Conservation (phyloP, 2,329 filamentous ascomycete species). For the Grosmannia serpens region DNA sequence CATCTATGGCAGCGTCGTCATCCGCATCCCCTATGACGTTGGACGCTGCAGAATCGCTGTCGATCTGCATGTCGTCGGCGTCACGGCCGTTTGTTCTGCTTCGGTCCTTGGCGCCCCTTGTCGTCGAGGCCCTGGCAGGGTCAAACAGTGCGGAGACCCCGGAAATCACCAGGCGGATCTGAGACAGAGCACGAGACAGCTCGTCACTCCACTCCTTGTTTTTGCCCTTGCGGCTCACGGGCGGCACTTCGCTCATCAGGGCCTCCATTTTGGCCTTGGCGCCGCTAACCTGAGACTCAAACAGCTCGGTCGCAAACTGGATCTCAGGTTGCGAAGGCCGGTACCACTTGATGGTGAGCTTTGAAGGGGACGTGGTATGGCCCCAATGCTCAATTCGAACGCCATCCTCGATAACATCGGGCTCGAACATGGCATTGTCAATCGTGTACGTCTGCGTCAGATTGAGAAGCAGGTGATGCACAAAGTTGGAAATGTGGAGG, state of each 20-base stretch:
- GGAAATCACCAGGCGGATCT: slow-evolving; percentile 79
- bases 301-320: slow-evolving; percentile 79
- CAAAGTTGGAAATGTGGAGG: slow-evolving; percentile 93
- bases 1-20: slow-evolving; percentile 29
- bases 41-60: background rate
- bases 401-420: slow-evolving; percentile 57
- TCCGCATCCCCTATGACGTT: slow-evolving; percentile 36
- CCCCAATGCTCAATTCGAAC: slow-evolving; percentile 78
- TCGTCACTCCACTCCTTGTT: slow-evolving; percentile 99
- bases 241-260: slow-evolving; percentile 70
- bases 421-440: slow-evolving; percentile 80
- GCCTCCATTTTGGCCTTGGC: slow-evolving; percentile 65
- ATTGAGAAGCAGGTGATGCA: slow-evolving; percentile 91
- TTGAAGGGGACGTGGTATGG: slow-evolving; percentile 57
- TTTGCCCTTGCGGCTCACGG: slow-evolving; percentile 81
- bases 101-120: slow-evolving; percentile 19
- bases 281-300: slow-evolving; percentile 68
- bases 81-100: slow-evolving; percentile 23
- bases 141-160: slow-evolving; percentile 87
- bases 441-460: slow-evolving; percentile 88
- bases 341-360: slow-evolving; percentile 86
- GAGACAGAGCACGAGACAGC: slow-evolving; percentile 76
- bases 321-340: slow-evolving; percentile 70
- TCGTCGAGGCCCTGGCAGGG: slow-evolving; percentile 54
- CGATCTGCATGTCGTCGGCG: background rate